Evolutionary conservation across 768 basidiomycete genomes (phyloP).

Genomic region (Tulasnella sp.): DNA sequence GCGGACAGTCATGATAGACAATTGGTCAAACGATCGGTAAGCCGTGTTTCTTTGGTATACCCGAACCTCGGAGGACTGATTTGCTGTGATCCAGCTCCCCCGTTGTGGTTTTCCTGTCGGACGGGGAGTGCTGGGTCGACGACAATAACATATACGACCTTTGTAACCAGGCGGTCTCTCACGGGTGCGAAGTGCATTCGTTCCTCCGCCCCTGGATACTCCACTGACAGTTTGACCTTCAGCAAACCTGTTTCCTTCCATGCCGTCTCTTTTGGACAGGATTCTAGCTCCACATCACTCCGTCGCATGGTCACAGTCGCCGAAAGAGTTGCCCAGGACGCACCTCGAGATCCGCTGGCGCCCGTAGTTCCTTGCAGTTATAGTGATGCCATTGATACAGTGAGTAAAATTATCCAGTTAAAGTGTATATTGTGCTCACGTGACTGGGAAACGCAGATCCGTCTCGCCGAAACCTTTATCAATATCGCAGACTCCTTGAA

Average conservation of each 20-base stretch:
- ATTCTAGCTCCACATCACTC: constrained; percentile 36
- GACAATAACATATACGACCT: constrained; percentile 45
- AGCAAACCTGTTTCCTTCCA: constrained; percentile 60
- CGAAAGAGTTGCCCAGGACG: constrained; percentile 45
- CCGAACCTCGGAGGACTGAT: not conserved
- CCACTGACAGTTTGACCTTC: not conserved
- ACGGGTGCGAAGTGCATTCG: constrained; percentile 49
- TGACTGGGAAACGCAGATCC: constrained; percentile 42
- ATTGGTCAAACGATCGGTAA: constrained; percentile 54
- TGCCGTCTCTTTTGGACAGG: constrained; percentile 53
- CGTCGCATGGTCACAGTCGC: constrained; percentile 55
- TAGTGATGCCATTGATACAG: constrained; percentile 51
- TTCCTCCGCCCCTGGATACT: constrained; percentile 30
- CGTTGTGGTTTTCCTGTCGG: constrained; percentile 56
- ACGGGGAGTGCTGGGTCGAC: constrained; percentile 48
- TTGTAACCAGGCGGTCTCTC: constrained; percentile 45
- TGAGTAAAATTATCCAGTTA: constrained; percentile 34
- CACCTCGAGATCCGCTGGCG: constrained; percentile 43
- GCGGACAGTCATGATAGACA: constrained; percentile 42
- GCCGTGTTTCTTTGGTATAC: not conserved
- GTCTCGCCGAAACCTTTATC: constrained; percentile 56
- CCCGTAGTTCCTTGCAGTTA: constrained; percentile 49
- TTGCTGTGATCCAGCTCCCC: constrained; percentile 41
- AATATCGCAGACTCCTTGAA: constrained; percentile 56
- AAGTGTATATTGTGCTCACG: not conserved